phyloP scores from a whole-genome alignment of 805 yeast species.

The Lipomyces japonicus region DNA sequence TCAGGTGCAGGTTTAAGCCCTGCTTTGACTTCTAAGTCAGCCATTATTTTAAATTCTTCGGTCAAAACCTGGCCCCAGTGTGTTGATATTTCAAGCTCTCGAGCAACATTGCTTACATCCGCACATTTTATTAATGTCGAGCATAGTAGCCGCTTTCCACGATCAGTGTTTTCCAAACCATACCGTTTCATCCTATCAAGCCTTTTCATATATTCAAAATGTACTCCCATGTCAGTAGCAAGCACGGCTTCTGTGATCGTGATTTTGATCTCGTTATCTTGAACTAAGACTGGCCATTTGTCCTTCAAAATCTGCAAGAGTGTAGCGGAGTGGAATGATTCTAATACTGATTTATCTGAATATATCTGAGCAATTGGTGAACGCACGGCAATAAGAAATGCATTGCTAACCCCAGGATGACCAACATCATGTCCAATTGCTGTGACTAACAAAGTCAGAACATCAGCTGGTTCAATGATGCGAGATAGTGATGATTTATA shows the following conservation, averaged over 20 bases:
- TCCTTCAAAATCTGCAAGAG: constrained; percentile 51
- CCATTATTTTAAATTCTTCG: constrained; percentile 70
- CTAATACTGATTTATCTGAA: constrained; percentile 68
- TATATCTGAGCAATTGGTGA: constrained; percentile 64
- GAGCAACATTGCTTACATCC: constrained; percentile 87
- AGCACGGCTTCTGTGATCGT: constrained; percentile 47
- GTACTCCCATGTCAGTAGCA: constrained; percentile 93
- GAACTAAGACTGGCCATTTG: constrained; percentile 43
- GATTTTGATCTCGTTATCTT: constrained; percentile 27
- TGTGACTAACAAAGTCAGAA: constrained; percentile 63
- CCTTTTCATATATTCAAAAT: constrained; percentile 60
- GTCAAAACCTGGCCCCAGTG: constrained; percentile 84
- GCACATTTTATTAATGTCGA: constrained; percentile 85
- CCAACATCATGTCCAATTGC: constrained; percentile 95
- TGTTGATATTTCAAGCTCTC: constrained; percentile 69
- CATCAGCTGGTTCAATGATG: constrained; percentile 42
- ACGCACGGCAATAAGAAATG: constrained; percentile 53
- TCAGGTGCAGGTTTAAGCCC: constrained; percentile 22
- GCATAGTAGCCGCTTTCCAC: constrained; percentile 45
- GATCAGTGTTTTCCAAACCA: neutral
- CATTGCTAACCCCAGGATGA: constrained; percentile 93
- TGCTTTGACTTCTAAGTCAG: constrained; percentile 46
- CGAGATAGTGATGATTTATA: neutral
- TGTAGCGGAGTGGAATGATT: constrained; percentile 72
- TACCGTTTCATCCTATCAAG: constrained; percentile 18